Base-by-base conservation (phyloP, 2,329 filamentous ascomycete genomes). In the Rhynchosporium secalis region DNA sequence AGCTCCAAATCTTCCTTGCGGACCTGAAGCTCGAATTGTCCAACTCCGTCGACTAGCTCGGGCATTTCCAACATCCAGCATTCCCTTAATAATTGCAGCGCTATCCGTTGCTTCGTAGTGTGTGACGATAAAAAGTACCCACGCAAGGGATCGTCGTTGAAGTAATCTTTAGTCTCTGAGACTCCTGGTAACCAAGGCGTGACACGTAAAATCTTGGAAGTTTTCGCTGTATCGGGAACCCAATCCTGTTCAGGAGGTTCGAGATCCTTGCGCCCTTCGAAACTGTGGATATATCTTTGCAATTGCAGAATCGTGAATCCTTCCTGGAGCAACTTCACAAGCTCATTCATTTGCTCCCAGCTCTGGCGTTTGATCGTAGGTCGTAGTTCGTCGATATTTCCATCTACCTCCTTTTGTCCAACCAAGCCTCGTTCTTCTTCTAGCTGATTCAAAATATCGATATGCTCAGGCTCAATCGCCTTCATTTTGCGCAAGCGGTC, bases 11-110 rank as follows among this genome's bases (percentile, higher is more conserved):
- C 67, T 31, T 56, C 55, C 4, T 48, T 33, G 9, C 54, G 55
- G 33, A 75, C n/a, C 48, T 69, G 38, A 47, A 75, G 45, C 45
- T 75, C 72, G 48, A 72, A 66, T 59, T 72, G 68, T 9, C 73
- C 73, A 52, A 74, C 64, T 6, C 67, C 66, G 4, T 71, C 65
- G 8, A 60, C 58, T n/a, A 73, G 26, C 55, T 72, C 71, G 52
- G 67, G 67, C 13, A 73, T 58, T 40, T 71, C 67, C 15, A 75
- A 7, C 40, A 64, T 61, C 73, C 73, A 75, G 40, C 71, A 74
- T 28, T 71, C 64, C 15, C 72, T 64, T 12, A 75, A 6, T 7
- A 75, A 33, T 20, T 58, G 57, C 4, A 73, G 54, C 12, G 64
- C 67, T 10, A 71, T 12, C 10, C 63, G 62, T 56, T 74, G 72